A percentile compares a stretch with the other conserved stretches of the same genome.
These are phyloP conservation scores for Chlorophyllum brunneum DNA, from an alignment of 768 basidiomycete genomes.

Conservation along the genomic window DNA sequence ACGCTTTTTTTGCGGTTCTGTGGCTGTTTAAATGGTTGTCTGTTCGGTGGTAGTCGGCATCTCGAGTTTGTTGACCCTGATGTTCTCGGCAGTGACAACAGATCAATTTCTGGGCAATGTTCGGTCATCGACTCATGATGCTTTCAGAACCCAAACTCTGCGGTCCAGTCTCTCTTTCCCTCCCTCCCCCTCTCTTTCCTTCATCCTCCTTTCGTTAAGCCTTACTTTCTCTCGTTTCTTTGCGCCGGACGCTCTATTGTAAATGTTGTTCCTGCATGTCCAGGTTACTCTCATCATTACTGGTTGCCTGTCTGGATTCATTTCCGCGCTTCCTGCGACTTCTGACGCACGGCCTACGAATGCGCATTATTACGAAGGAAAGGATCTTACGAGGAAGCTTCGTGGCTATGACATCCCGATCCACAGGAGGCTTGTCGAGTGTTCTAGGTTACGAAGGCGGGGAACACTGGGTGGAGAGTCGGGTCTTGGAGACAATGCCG, in stretches of 20 bases:
- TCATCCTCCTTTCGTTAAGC: slow-evolving; percentile 13
- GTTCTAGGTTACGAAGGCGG: slow-evolving; percentile 17
- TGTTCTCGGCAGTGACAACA: too few species aligned
- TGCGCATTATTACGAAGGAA: neutral
- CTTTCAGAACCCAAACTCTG: too few species aligned
- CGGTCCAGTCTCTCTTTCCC: neutral
- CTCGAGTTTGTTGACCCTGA: too few species aligned
- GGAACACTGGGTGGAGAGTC: slow-evolving; percentile 28
- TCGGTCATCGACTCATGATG: too few species aligned
- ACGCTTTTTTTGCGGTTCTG: too few species aligned
- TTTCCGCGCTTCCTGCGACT: slow-evolving; percentile 16
- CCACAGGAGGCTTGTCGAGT: slow-evolving; percentile 17
- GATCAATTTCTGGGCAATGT: too few species aligned
- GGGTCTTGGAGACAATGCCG: slow-evolving; percentile 33
- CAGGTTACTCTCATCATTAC: slow-evolving; percentile 13
- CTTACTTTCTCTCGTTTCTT: slow-evolving; percentile 11
- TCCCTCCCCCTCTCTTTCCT: slow-evolving; percentile 10
- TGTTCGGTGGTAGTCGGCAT: too few species aligned
- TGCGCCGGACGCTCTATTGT: slow-evolving; percentile 26
- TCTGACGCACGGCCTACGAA: neutral
- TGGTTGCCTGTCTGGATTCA: slow-evolving; percentile 16
- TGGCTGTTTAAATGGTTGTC: too few species aligned
- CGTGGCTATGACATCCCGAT: slow-evolving; percentile 22
- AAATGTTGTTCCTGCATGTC: slow-evolving; percentile 12
- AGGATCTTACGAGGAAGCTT: neutral